Evolutionary conservation across 2,329 filamentous ascomycete genomes (phyloP), one percentile per base, ranked within the genome.

Genomic region (Colletotrichum horii): DNA sequence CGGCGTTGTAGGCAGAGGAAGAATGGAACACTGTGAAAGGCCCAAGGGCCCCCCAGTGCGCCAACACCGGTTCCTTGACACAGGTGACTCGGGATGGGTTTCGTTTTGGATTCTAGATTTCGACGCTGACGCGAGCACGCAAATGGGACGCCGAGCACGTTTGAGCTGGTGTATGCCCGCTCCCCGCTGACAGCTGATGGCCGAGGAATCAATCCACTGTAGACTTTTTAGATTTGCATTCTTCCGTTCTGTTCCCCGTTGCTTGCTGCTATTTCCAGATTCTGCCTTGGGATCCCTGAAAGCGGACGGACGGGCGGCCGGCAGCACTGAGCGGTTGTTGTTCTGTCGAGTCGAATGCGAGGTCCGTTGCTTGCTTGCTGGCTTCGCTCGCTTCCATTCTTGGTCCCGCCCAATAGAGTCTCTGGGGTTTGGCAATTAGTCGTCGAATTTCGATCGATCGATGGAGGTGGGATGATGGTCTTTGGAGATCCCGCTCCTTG

Each of bases 31-130:
- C 61, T 64, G 61, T 64, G 61, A 38, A 52, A 67, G 48, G 56
- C 36, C 36, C 56, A 70, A 61, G 67, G 56, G 52, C 14, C 43
- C 43, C 43, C 65, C 65, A 19, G 65, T 52, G 65, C 65, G n/a
- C 30, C 48, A 58, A 58, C 65, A 60, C 52, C 32, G 22, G 26
- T 72, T 68, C 64, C 48, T 72, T 68, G 66, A 75, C 66, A 38
- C 74, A 76, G 71, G 74, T 75, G 71, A 76, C 74, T 71, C 60
- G 66, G 64, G 64, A 76, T 73, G 58, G 74, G 74, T 76, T 76
- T 76, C 74, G 74, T 76, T 76, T 73, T 52, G 62, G 74, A 76
- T 74, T 75, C 74, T 76, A 76, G 74, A 75, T 76, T 75, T 74
- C 30, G 74, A 74, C 70, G 64, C 70, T 74, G 70, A 69, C 70